Base-by-base conservation (phyloP, 2,329 filamentous ascomycete genomes). In the Claviceps digitariae region DNA sequence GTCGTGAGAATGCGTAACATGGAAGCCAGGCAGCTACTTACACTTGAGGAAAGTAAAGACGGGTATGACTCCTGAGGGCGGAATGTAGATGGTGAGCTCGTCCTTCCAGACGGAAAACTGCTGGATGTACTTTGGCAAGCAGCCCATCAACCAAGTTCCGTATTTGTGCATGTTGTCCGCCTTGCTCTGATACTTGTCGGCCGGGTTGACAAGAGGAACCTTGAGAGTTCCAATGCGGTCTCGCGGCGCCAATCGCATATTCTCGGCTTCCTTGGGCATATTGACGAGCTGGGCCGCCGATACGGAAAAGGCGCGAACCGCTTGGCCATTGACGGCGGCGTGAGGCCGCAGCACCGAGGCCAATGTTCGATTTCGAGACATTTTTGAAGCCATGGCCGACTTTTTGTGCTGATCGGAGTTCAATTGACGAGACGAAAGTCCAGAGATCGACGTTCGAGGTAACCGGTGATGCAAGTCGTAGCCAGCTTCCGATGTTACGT, bases 31-130 rank as follows among this genome's bases (percentile, higher is more conserved):
- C 21, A n/a, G 34, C 48, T 13, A 63, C 66, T 54, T 66, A 82
- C 81, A 81, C 75, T 97, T 97, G 64, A 98, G 78, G 75, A 98
- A 98, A 57, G 80, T 82, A 71, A 98, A 90, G 63, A 95, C 86
- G 41, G 93, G 93, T 61, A 96, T 81, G 62, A 97, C 83, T 61
- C 89, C 93, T 40, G 86, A 74, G 1, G 93, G 93, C 48, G 88
- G 78, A 65, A 97, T 93, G 72, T 94, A 91, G 69, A 96, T 88
- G 62, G 86, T 90, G 67, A 98, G 82, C 73, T 98, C 93, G 68
- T 98, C 93, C 75, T 98, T 98, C 93, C 93, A 98, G 53, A 98
- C 91, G 13, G 90, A 95, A 75, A 97, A 97, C 74, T 98, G 93
- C 75, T 98, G 94, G 63, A 98, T 82, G 73, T 95, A 96, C 77